Base-by-base conservation (phyloP, 2,329 filamentous ascomycete species). In the Pyricularia grisea region DNA sequence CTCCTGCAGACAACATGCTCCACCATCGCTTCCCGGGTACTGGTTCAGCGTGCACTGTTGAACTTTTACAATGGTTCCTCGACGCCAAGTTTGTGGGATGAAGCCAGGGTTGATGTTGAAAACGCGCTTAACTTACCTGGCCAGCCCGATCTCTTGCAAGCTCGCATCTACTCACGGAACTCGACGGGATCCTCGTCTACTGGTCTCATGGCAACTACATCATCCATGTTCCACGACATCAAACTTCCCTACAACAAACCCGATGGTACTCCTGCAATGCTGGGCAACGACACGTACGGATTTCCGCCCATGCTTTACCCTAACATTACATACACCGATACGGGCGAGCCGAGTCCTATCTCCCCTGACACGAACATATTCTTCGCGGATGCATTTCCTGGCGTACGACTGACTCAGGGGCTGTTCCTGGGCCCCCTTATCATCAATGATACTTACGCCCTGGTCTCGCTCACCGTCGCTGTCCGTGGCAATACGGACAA, bases 401-500 rank as follows among this genome's bases (percentile, higher is more conserved):
- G 77, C 30, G 80, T 86, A 69, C 78, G 78, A n/a, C 81, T 87
- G 50, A 83, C 80, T 71, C 81, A 81, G 67, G 81, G 77, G 66
- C 81, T 97, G n/a, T 79, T 97, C 1, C 83, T 95, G 0, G 94
- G 94, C 0, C 93, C 93, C 0, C 82, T 92, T 69, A 82, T 86
- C 28, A 79, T 95, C 71, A 95, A 96, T 76, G 80, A 86, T 64
- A 87, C 88, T 0, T 91, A 90, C 72, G 91, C 92, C 27, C 81
- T 97, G 12, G 77, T 97, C 14, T 97, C 93, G 2, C 82, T 97
- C 70, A 97, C 93, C 0, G 80, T 94, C 20, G 92, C 93, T 0
- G 87, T 97, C 68, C 85, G 92, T 70, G 88, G 90, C 75, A 91
- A 89, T 72, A 83, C 25, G 7, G 69, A 83, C 1, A 84, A 85